Conservation (phyloP, 1,139 yeast species). For the Yarrowia galli region DNA sequence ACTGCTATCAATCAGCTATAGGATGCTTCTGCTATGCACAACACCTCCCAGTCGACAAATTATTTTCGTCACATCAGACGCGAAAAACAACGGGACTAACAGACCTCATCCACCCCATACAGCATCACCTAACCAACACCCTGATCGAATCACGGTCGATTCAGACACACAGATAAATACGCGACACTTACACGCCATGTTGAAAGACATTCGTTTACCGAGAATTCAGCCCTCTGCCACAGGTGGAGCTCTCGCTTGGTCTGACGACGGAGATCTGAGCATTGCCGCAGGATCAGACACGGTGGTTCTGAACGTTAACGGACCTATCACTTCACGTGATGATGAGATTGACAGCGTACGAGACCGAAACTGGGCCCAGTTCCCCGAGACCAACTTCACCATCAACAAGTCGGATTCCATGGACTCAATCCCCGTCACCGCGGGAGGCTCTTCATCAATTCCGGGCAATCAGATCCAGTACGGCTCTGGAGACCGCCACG, state of each 20-base stretch:
- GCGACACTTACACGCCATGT: conserved; percentile 7
- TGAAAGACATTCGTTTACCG: conserved; percentile 36
- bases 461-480: conserved; percentile 37
- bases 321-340: conserved; percentile 31
- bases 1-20: not conserved
- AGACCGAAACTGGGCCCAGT: conserved; percentile 34
- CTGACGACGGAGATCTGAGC: conserved; percentile 28
- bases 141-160: not conserved
- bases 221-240: conserved; percentile 21
- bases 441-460: conserved; percentile 8
- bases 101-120: not conserved
- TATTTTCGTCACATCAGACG: conserved; percentile 23
- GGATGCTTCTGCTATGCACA: conserved; percentile 29
- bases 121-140: not conserved
- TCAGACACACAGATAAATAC: not conserved
- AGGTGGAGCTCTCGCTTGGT: conserved; percentile 36
- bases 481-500: conserved; percentile 32
- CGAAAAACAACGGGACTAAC: conserved; percentile 16
- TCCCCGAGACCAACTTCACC: conserved; percentile 37
- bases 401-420: conserved; percentile 31
- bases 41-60: conserved; percentile 35
- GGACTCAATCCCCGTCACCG: conserved; percentile 11
- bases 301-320: conserved; percentile 25
- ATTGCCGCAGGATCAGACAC: conserved; percentile 29
- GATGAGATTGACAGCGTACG: conserved; percentile 36